Evolutionary conservation across 1,284 basidiomycete species (phyloP), one percentile per base, ranked within the genome.

Genomic region (Ganoderma lingzhi): DNA sequence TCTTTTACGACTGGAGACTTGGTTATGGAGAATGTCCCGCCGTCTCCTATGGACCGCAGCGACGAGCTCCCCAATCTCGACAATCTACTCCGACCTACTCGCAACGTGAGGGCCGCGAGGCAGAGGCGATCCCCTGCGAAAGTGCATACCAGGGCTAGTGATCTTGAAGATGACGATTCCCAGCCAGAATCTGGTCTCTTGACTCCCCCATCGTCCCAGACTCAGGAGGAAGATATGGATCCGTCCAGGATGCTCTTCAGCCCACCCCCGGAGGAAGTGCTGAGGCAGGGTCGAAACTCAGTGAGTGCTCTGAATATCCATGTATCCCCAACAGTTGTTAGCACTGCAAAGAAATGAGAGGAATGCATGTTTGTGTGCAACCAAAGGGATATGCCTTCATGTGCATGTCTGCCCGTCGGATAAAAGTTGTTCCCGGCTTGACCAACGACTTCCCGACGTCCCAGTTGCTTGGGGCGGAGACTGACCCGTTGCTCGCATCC

Each of bases 241-340:
- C 71, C 76, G 12, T 71, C 77, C 10, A 74, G 71, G 63, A 82
- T 80, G 73, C 75, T 85, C 12, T 85, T 85, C 64, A 85, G 84
- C 66, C 84, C 84, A 2, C 84, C 84, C 6, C 84, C 84, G n/a
- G 84, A 85, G 68, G 83, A 84, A 68, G 74, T 74, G 12, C 73
- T 84, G 8, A 75, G 79, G 19, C 69, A 70, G 51, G 63, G 41
- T 51, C 63, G 70, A 35, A 63, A 62, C 48, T 70, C 70, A 56
- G 76, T 77, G 69, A 71, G 76, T 75, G 42, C 28, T 63, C 19
- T 17, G 6, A 6, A 17, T 51, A 14, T 23, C 17, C 42, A 19
- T 51, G 10, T 23, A 51, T 51, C 23, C 9, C 23, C 48, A 12
- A 51, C 23, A 6, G 39, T 9, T 14, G 39, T 12, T 41, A 2